Evolutionary conservation across 1,284 basidiomycete genomes (phyloP), one percentile per base, ranked within the genome.

Genomic region (Lentinula novae-zelandiae): DNA sequence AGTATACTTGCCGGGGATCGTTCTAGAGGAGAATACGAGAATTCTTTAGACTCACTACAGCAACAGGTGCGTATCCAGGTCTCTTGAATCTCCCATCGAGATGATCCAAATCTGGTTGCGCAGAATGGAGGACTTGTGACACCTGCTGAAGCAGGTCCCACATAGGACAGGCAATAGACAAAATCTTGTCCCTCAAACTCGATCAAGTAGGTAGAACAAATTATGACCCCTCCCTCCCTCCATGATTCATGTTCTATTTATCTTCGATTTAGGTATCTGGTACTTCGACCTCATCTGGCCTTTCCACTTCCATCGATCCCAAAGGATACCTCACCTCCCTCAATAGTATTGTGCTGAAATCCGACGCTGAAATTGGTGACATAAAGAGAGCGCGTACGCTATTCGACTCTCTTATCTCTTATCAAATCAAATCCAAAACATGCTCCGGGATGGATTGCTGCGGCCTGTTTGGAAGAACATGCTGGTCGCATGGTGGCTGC

Each of bases 351-450:
- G 81, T 92, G 22, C 79, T 96, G 68, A 98, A 98, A 72, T 90
- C 91, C 0, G 91, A 95, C 66, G 94, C 95, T 5, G 96, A 98
- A 77, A 99, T 99, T 69, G 96, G 94, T 49, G 96, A 98, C 75
- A 99, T 99, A 73, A 99, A 99, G 73, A 90, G 95, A 59, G 96
- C 96, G 1, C 84, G 96, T 38, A 94, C 95, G 82, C 82, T 99
- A 20, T 91, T 99, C 59, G 95, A 98, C 69, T n/a, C n/a, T n/a
- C n/a, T n/a, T n/a, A n/a, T 96, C 94, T 0, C 85, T 99, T 13
- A 96, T 97, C 70, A 96, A 97, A 71, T 96, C 93, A 34, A 99
- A 99, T 74, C 95, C 95, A 0, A 98, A 97, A 71, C 96, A 99
- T 68, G 85, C 95, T 0, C 96, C 96, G 3, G 96, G 96, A 2